Base-by-base conservation (phyloP, 73 alveolate species). In the Paramecium bursaria region DNA sequence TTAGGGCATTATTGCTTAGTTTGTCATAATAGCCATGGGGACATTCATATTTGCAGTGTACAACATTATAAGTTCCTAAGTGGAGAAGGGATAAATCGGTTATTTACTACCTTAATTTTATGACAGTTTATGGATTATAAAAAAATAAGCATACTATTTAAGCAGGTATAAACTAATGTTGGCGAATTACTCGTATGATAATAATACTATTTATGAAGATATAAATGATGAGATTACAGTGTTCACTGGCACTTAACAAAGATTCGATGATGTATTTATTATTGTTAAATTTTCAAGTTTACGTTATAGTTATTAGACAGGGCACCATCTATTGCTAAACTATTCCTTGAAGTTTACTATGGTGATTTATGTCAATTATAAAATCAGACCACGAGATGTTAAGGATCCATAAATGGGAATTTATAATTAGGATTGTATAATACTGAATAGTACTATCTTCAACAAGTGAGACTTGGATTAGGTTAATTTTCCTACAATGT, bases 1-100 rank as follows among this genome's bases (percentile, higher is more conserved):
- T 42, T 39, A 67, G 44, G 82, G 82, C 33, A 67, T 67, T 25
- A 67, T 67, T 33, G 82, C 33, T 25, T 67, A 67, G 44, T 67
- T 67, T 42, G 42, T 67, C 2, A 39, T 42, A 17, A 67, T 67
- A 11, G 82, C 82, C 44, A 21, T 67, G 10, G 11, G 26, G 9
- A 67, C 82, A 26, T 27, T 67, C 19, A 57, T 67, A 25, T 67
- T 67, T 67, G 82, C 82, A 67, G 55, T 67, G 19, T 67, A 67
- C 46, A 67, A 67, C 14, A 67, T 67, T 5, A 67, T 67, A n/a
- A 67, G 82, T 15, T 25, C 50, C 22, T 29, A 53, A 3, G 44
- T 39, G 33, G 82, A 67, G 23, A 67, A 42, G 17, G 33, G 60
- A 1, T 21, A 67, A 15, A 67, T 67, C 1, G 7, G 19, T 39